Percentiles rank a stretch among this genome's conserved stretches.
These are phyloP conservation scores for Calonectria pseudoturangicola DNA, from an alignment of 2,329 filamentous ascomycete species.

Conservation along the genomic window DNA sequence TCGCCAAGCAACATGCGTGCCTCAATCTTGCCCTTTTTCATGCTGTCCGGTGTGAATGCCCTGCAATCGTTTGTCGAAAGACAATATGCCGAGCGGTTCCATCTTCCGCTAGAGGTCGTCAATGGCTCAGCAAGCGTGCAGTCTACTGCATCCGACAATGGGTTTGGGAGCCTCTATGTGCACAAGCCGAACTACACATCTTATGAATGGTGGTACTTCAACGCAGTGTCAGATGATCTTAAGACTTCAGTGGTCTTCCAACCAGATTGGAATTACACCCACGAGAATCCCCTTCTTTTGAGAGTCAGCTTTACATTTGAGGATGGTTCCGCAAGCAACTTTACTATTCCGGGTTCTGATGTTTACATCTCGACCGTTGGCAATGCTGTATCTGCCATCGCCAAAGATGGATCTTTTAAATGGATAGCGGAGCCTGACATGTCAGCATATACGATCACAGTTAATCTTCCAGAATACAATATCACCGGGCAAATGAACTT, in stretches of 20 bases:
- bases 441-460: not conserved
- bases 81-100: not conserved
- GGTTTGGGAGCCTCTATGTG: not conserved
- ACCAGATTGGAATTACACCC: not conserved
- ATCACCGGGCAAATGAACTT: not conserved
- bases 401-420: not conserved
- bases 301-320: not conserved
- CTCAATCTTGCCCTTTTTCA: too few species aligned
- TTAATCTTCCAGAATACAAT: not conserved
- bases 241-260: slow-evolving; percentile 1
- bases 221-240: not conserved
- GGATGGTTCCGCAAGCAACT: not conserved
- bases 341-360: not conserved
- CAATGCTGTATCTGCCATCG: not conserved
- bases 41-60: not conserved
- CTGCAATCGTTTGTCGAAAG: not conserved
- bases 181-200: not conserved
- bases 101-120: not conserved
- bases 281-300: not conserved
- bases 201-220: slow-evolving; percentile 2
- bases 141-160: not conserved
- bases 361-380: not conserved
- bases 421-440: not conserved
- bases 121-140: not conserved
- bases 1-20: too few species aligned